A percentile compares a stretch with the other conserved stretches of the same genome.
phyloP scores from a whole-genome alignment of 2,329 filamentous ascomycete genomes.

The Neophaeococcomyces aloes region DNA sequence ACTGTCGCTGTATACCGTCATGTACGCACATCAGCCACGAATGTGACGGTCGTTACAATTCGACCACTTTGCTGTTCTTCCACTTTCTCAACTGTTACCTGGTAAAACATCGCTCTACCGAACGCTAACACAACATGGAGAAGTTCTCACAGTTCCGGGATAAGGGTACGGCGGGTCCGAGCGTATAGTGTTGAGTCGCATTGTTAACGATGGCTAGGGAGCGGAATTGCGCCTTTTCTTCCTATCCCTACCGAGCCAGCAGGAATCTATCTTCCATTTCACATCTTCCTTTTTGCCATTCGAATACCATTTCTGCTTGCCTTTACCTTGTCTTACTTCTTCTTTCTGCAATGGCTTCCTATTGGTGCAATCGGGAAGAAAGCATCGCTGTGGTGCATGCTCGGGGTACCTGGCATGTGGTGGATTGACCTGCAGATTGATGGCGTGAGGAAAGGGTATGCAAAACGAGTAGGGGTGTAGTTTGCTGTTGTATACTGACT shows the following conservation, averaged over 20 bases:
- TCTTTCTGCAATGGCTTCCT: conserved; percentile 72
- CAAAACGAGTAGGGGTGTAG: too few relatives aligned
- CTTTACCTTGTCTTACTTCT: conserved; percentile 61
- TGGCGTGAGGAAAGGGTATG: conserved; percentile 84
- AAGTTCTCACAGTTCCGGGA: conserved; percentile 91
- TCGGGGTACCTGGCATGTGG: conserved; percentile 87
- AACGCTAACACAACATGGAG: conserved; percentile 78
- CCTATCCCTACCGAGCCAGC: conserved; percentile 60
- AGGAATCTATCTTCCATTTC: conserved; percentile 52
- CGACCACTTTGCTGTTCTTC: too few relatives aligned
- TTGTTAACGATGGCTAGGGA: conserved; percentile 49
- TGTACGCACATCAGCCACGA: too few relatives aligned
- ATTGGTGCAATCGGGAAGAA: conserved; percentile 62
- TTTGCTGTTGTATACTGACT: too few relatives aligned
- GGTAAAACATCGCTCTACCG: too few relatives aligned
- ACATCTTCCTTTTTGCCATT: conserved; percentile 64
- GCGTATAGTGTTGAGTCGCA: background rate
- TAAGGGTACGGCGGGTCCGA: conserved; percentile 50
- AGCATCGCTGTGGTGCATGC: conserved; percentile 72
- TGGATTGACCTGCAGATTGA: conserved; percentile 98
- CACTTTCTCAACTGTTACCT: too few relatives aligned
- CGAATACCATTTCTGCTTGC: conserved; percentile 68
- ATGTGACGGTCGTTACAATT: too few relatives aligned
- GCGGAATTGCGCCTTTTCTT: conserved; percentile 92
- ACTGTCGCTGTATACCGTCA: too few relatives aligned